phyloP scores from a whole-genome alignment of 352 stramenopile species.

The Peronospora tabacina region DNA sequence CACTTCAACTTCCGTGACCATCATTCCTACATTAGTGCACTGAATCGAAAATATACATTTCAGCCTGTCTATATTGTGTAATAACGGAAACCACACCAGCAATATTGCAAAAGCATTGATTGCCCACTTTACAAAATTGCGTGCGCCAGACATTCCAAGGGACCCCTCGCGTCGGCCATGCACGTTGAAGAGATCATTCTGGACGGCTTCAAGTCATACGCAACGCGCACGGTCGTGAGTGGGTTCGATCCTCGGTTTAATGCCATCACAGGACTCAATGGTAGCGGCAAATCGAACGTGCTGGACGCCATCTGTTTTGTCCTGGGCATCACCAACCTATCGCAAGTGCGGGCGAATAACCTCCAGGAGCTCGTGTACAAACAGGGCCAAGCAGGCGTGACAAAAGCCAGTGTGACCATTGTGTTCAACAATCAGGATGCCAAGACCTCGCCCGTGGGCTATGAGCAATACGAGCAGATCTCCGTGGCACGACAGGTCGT shows the following conservation, averaged over 20 bases:
- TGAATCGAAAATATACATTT: neutral
- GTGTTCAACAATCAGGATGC: constrained; percentile 98
- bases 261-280: constrained; percentile 99
- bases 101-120: neutral
- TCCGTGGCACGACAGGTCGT: constrained; percentile 98
- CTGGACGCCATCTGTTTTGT: constrained; percentile 99
- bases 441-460: constrained; percentile 89
- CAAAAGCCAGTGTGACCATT: constrained; percentile 98
- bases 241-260: constrained; percentile 99
- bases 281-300: constrained; percentile 99
- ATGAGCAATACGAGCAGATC: constrained; percentile 97
- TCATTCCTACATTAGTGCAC: neutral
- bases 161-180: constrained; percentile 56
- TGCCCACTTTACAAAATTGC: constrained; percentile 10
- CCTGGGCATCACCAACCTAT: constrained; percentile 98
- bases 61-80: neutral
- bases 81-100: neutral
- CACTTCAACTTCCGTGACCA: constrained; percentile 18
- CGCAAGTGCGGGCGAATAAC: constrained; percentile 96
- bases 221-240: constrained; percentile 95
- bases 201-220: constrained; percentile 99
- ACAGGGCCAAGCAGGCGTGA: constrained; percentile 97
- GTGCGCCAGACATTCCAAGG: neutral
- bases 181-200: constrained; percentile 99
- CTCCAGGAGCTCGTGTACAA: constrained; percentile 99